These are phyloP conservation scores for Oryza glaberrima DNA, from an alignment of 176 grass and related monocot genomes.

Conservation along the genomic window DNA sequence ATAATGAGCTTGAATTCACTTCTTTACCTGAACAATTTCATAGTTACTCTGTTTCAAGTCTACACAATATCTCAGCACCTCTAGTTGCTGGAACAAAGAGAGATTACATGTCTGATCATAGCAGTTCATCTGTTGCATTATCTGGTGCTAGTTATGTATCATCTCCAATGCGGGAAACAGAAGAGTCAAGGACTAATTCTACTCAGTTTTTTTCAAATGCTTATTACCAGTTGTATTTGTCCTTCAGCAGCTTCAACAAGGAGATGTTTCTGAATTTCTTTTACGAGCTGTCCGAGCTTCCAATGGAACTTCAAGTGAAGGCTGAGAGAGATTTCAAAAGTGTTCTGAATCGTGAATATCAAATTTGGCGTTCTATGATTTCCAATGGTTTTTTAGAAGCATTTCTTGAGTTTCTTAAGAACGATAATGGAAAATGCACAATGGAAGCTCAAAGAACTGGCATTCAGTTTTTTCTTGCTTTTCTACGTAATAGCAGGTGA, in stretches of 20 bases:
- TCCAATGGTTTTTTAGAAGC: slow-evolving; percentile 87
- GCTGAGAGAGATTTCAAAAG: slow-evolving; percentile 62
- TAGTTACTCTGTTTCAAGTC: slow-evolving; percentile 76
- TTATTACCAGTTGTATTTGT: slow-evolving; percentile 69
- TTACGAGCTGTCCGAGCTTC: slow-evolving; percentile 59
- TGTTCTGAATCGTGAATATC: slow-evolving; percentile 61
- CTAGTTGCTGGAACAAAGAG: slow-evolving; percentile 58
- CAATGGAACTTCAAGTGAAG: slow-evolving; percentile 60
- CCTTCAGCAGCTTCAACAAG: slow-evolving; percentile 69
- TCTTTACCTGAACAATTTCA: slow-evolving; percentile 53
- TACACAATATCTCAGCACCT: slow-evolving; percentile 73
- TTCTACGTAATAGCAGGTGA: slow-evolving; percentile 73
- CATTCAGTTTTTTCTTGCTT: slow-evolving; percentile 73
- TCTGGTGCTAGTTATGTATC: slow-evolving; percentile 57
- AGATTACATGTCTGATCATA: slow-evolving; percentile 59
- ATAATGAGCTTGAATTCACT: slow-evolving; percentile 46
- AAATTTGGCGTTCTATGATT: slow-evolving; percentile 56
- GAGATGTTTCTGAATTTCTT: slow-evolving; percentile 84
- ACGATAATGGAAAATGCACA: slow-evolving; percentile 41
- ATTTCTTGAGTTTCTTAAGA: slow-evolving; percentile 66
- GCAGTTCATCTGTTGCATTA: slow-evolving; percentile 56
- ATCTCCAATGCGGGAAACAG: slow-evolving; percentile 50
- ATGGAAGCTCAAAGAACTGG: slow-evolving; percentile 56
- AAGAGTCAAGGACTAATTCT: slow-evolving; percentile 49
- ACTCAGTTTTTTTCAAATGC: slow-evolving; percentile 58